phyloP scores from a whole-genome alignment of 169 alveolate genomes.

The Haemoproteus tartakovskyi region DNA sequence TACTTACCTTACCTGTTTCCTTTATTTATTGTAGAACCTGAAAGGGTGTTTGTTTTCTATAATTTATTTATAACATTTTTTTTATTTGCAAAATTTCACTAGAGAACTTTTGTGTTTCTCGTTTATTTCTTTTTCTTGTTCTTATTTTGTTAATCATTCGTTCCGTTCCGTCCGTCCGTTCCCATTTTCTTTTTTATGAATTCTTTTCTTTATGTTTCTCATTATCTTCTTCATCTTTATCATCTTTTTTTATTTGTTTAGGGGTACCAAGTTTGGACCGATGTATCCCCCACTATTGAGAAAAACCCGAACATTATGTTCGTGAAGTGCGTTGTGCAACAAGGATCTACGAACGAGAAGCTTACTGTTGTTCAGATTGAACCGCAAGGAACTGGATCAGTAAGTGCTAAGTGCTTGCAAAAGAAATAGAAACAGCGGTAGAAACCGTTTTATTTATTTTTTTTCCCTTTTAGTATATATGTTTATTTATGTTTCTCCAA shows the following conservation, averaged over 20 bases:
- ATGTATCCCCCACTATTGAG: conserved; percentile 87
- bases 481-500: neutral
- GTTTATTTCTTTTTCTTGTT: too few species aligned
- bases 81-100: too few species aligned
- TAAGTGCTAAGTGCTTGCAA: neutral
- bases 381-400: conserved; percentile 74
- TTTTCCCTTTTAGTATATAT: conserved; percentile 1
- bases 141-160: too few species aligned
- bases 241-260: conserved; percentile 26
- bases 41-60: too few species aligned
- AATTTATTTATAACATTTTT: too few species aligned
- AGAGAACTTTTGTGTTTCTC: too few species aligned
- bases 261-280: conserved; percentile 91
- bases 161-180: too few species aligned
- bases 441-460: neutral
- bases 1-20: neutral
- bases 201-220: neutral
- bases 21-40: too few species aligned
- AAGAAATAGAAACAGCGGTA: neutral
- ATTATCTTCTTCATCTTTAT: neutral
- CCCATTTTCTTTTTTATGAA: too few species aligned
- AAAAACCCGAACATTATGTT: conserved; percentile 86
- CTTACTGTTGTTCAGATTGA: conserved; percentile 83
- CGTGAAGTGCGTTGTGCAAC: conserved; percentile 89
- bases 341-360: conserved; percentile 81